Evolutionary conservation across 805 yeast genomes (phyloP).

Genomic region (Kluyveromyces siamensis): DNA sequence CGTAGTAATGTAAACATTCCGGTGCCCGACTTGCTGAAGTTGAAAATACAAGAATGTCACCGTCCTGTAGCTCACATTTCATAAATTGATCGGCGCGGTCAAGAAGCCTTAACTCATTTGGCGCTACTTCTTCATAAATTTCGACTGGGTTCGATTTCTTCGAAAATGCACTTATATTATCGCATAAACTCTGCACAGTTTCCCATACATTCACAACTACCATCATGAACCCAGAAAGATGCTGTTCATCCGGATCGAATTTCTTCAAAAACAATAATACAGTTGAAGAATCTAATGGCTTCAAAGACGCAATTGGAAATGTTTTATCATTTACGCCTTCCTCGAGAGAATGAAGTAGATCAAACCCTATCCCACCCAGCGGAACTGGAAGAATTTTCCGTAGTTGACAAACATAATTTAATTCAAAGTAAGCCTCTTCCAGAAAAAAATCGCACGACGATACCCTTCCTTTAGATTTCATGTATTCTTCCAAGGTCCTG

Average conservation of each 20-base stretch:
- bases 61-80: constrained; percentile 51
- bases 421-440: constrained; percentile 43
- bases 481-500: constrained; percentile 43
- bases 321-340: not conserved
- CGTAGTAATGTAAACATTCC: constrained; percentile 26
- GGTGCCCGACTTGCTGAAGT: constrained; percentile 8
- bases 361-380: not conserved
- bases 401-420: constrained; percentile 5
- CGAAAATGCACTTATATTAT: constrained; percentile 34
- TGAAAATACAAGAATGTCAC: constrained; percentile 49
- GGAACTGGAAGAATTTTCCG: not conserved
- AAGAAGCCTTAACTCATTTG: constrained; percentile 19
- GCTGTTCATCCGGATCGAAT: constrained; percentile 49
- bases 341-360: not conserved
- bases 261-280: constrained; percentile 46
- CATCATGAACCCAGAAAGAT: constrained; percentile 60
- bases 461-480: constrained; percentile 38
- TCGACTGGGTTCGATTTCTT: constrained; percentile 30
- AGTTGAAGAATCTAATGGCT: not conserved
- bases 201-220: constrained; percentile 42
- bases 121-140: constrained; percentile 54
- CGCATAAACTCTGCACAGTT: constrained; percentile 32
- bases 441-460: constrained; percentile 51
- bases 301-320: not conserved
- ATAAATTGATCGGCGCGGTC: constrained; percentile 33